phyloP scores from a whole-genome alignment of 352 stramenopile genomes.

The Phytophthora rubi region DNA sequence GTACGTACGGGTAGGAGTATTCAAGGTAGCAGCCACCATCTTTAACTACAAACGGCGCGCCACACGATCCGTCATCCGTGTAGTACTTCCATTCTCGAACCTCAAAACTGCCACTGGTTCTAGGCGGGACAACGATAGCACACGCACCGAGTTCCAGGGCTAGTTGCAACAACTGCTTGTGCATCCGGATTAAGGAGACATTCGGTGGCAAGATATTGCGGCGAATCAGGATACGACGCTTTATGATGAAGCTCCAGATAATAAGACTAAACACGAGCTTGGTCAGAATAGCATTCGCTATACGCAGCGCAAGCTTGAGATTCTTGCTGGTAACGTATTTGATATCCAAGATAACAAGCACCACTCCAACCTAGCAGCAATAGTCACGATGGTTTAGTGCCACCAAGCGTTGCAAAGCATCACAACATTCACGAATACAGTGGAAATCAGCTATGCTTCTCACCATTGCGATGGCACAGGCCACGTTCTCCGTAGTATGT shows the following conservation, averaged over 20 bases:
- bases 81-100: constrained; percentile 81
- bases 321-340: constrained; percentile 45
- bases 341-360: constrained; percentile 77
- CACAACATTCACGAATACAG: not conserved
- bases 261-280: constrained; percentile 56
- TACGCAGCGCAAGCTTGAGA: constrained; percentile 50
- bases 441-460: not conserved
- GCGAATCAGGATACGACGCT: constrained; percentile 67
- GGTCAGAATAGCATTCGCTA: constrained; percentile 53
- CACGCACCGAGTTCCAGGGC: constrained; percentile 58
- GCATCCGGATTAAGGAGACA: constrained; percentile 60
- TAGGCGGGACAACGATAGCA: constrained; percentile 60
- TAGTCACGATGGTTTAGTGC: not conserved
- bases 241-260: constrained; percentile 57
- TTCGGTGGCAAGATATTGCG: constrained; percentile 65
- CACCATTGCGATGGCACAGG: constrained; percentile 64
- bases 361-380: constrained; percentile 47
- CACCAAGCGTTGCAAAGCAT: not conserved
- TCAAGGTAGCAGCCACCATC: constrained; percentile 64
- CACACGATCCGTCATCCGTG: constrained; percentile 43
- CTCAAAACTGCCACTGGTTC: constrained; percentile 50
- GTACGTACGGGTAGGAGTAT: constrained; percentile 70
- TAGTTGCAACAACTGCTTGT: constrained; percentile 46
- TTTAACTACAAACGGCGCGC: constrained; percentile 40
- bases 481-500: constrained; percentile 61